Base-by-base conservation (phyloP, 768 basidiomycete species). In the Lactarius evosmus region DNA sequence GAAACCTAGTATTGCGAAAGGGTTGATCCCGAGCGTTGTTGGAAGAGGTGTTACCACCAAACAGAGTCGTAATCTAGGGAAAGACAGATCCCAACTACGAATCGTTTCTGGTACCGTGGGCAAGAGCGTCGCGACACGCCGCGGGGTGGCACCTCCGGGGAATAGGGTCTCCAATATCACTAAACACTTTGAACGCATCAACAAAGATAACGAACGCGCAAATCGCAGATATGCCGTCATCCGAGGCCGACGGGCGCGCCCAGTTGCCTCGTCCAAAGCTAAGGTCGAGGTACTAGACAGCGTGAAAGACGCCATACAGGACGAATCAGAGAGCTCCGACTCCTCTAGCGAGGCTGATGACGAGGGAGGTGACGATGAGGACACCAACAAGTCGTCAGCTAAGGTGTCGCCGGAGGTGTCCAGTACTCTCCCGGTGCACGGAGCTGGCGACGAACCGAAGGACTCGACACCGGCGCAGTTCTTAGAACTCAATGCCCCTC, bases 281-380 rank as follows among this genome's bases (percentile, higher is more conserved):
- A 93, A 87, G 70, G 92, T 96, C 1, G 87, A 95, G 71, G 83
- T 97, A 34, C 81, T 97, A 29, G 88, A 91, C 58, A 95, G 92
- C 70, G 84, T 97, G 70, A 88, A 90, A 72, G 95, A 97, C 70
- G 95, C 91, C 1, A 91, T 97, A 72, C 82, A 82, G 57, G 91
- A 93, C 69, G 93, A 90, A 67, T 87, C 87, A 25, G 89, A 91
- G 56, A 80, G 79, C 62, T 87, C 86, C 3, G 87, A 89, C 67
- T 83, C 86, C 12, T 81, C 85, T 69, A 73, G 81, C 61, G 84
- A 86, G 66, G 87, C 86, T 9, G 87, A 86, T 56, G 84, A 88
- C 58, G 86, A 89, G 67, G 83, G 86, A 33, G 85, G 84, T 12
- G 84, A 83, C 49, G 80, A 84, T 6, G 83, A 81, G 33, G 82